Evolutionary conservation across 352 stramenopile genomes (phyloP), one percentile per base, ranked within the genome.

Genomic region (Globisporangium irregulare): DNA sequence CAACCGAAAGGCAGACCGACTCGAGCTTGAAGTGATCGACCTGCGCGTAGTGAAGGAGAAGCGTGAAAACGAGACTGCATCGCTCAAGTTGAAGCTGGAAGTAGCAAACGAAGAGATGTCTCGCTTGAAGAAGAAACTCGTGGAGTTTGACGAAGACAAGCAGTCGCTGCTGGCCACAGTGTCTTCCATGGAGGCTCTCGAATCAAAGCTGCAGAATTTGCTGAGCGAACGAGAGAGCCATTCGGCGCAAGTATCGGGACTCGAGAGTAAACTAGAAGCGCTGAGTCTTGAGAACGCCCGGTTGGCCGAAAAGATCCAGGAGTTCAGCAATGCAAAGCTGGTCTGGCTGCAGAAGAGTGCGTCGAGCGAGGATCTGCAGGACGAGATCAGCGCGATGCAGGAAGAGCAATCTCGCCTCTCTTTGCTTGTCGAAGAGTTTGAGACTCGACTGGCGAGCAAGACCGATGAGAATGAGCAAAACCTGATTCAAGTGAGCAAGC

Each of bases 1-100:
- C 41, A 73, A 80, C 15, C 67, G 82, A 24, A 68, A 76, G 25
- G 67, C 71, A 25, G 43, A 70, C 5, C 64, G 24, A 0, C 64
- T 90, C 24, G 78, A 88, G 67, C 69, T 70, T 14, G 80, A 86
- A 60, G 22, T 82, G 10, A 72, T 78, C 24, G 68, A 84, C 57
- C 38, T 87, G 75, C 71, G 81, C 65, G 61, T 78, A 73, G 60
- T 74, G 64, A 68, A 75, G 24, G 71, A 63, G 7, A 76, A 75
- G 22, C 57, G 77, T 43, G 72, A 53, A 6, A 61, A n/a, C 4
- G 73, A 86, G 25, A 64, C 79, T 29, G 67, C 69, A 53, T 38
- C 66, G 48, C 59, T 89, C 4, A 68, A 80, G 24, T 66, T 77
- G 46, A 73, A 56, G 3, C 76, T 84, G 32, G 67, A 78, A 38